These are phyloP conservation scores for Neurospora tetraspora DNA, from an alignment of 495 filamentous ascomycete genomes.

Conservation along the genomic window DNA sequence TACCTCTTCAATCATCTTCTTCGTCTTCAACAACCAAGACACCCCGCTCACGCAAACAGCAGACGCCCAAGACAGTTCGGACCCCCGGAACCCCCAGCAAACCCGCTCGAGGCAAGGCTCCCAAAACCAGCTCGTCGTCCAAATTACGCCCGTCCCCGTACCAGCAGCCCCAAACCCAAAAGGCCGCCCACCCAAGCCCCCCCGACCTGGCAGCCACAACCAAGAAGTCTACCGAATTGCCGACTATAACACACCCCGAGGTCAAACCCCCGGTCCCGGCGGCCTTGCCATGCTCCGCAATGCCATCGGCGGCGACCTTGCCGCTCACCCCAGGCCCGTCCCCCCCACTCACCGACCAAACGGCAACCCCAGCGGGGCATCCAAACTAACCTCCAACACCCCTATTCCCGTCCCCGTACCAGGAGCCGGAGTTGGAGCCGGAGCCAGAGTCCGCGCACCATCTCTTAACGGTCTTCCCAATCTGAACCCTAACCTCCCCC, in stretches of 20 bases:
- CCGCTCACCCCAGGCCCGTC: not conserved
- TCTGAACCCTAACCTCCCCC: not conserved
- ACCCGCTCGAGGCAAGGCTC: not conserved
- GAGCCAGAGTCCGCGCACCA: not conserved
- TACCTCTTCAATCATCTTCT: conserved; percentile 1
- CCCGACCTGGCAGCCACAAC: conserved; percentile 9
- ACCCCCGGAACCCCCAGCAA: not conserved
- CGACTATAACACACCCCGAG: conserved; percentile 1
- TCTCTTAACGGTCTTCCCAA: not conserved
- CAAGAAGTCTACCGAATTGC: not conserved
- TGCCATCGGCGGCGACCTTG: not conserved
- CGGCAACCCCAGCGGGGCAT: not conserved
- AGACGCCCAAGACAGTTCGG: not conserved
- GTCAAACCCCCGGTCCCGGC: not conserved
- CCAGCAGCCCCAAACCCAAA: not conserved
- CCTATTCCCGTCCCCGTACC: not conserved
- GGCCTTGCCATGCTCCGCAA: not conserved
- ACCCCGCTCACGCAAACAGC: conserved; percentile 10
- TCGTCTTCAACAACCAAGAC: not conserved
- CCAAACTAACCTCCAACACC: not conserved
- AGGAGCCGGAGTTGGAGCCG: not conserved
- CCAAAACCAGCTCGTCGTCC: not conserved
- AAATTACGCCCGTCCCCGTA: not conserved
- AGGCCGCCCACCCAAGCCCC: not conserved
- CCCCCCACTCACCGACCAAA: not conserved